Conservation (phyloP, 768 basidiomycete species). For the Naematelia encephala region DNA sequence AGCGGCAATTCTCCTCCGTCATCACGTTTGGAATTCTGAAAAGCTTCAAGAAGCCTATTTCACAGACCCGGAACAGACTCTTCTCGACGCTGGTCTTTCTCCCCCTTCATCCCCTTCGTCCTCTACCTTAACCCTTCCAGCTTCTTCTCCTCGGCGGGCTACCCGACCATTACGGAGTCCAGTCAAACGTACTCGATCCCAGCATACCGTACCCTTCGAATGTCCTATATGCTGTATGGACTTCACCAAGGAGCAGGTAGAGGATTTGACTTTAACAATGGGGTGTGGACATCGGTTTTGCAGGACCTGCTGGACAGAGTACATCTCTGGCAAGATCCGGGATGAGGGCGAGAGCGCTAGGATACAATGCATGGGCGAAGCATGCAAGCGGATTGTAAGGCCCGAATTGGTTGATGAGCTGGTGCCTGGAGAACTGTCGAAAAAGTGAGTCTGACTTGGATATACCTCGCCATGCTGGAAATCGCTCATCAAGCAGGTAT, state of each 20-base stretch:
- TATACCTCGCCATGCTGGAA: neutral
- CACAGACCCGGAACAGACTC: slow-evolving; percentile 75
- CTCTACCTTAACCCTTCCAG: slow-evolving; percentile 50
- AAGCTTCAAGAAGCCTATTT: slow-evolving; percentile 93
- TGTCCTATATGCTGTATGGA: slow-evolving; percentile 84
- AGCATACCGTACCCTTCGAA: slow-evolving; percentile 61
- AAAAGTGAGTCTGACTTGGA: slow-evolving; percentile 47
- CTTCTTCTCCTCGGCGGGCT: slow-evolving; percentile 34
- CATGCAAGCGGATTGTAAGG: slow-evolving; percentile 52
- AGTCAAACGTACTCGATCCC: slow-evolving; percentile 12
- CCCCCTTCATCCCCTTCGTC: slow-evolving; percentile 53
- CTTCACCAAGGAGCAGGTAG: slow-evolving; percentile 59
- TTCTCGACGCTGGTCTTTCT: slow-evolving; percentile 68
- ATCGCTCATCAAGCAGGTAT: slow-evolving; percentile 56
- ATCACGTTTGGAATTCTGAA: slow-evolving; percentile 93
- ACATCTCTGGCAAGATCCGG: slow-evolving; percentile 72
- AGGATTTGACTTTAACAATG: slow-evolving; percentile 62
- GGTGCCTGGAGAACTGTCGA: slow-evolving; percentile 55
- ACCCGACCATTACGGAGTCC: slow-evolving; percentile 34
- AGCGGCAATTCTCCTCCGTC: slow-evolving; percentile 73
- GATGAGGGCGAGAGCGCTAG: slow-evolving; percentile 56
- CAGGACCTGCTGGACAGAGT: slow-evolving; percentile 76
- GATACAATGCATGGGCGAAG: slow-evolving; percentile 54
- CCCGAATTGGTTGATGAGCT: slow-evolving; percentile 56
- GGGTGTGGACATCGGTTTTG: slow-evolving; percentile 84